Conservation (phyloP, 2,329 filamentous ascomycete species). For the Clonostachys sp. region DNA sequence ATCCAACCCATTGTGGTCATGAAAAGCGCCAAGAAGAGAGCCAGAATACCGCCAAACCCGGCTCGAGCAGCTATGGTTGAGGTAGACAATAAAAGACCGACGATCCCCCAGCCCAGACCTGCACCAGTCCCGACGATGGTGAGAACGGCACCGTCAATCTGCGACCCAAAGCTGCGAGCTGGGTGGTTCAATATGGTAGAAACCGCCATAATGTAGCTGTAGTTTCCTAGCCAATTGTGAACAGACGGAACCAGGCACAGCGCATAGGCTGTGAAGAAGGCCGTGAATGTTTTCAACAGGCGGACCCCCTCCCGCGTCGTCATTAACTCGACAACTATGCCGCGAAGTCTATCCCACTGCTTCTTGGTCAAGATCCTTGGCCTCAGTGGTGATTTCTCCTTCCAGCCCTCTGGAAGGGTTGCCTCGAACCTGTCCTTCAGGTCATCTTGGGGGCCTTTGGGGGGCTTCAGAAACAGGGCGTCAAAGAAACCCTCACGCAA, state of each 20-base stretch:
- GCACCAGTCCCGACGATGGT: constrained; percentile 48
- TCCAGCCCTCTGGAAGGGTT: constrained; percentile 42
- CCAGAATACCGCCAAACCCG: constrained; percentile 51
- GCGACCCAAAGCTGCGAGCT: constrained; percentile 48
- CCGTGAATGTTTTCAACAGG: constrained; percentile 47
- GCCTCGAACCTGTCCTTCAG: constrained; percentile 32
- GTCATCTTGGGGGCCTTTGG: constrained; percentile 15
- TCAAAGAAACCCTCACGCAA: constrained; percentile 42
- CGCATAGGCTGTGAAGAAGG: constrained; percentile 51
- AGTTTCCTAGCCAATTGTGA: constrained; percentile 44
- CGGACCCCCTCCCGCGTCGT: constrained; percentile 47
- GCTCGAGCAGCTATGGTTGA: constrained; percentile 35
- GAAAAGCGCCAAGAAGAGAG: constrained; percentile 48
- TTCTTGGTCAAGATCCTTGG: constrained; percentile 27
- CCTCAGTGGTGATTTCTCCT: constrained; percentile 37
- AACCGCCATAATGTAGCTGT: constrained; percentile 50
- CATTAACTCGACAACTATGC: constrained; percentile 22
- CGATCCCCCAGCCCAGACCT: constrained; percentile 50
- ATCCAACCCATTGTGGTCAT: constrained; percentile 46
- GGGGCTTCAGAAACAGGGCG: constrained; percentile 38
- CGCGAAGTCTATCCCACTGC: constrained; percentile 34
- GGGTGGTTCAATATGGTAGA: constrained; percentile 56
- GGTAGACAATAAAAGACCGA: constrained; percentile 50
- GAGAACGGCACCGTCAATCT: constrained; percentile 49
- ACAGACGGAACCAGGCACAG: constrained; percentile 46